Evolutionary conservation across 306 rosid species (phyloP), one percentile per base, ranked within the genome.

Genomic region (Inga laurina): DNA sequence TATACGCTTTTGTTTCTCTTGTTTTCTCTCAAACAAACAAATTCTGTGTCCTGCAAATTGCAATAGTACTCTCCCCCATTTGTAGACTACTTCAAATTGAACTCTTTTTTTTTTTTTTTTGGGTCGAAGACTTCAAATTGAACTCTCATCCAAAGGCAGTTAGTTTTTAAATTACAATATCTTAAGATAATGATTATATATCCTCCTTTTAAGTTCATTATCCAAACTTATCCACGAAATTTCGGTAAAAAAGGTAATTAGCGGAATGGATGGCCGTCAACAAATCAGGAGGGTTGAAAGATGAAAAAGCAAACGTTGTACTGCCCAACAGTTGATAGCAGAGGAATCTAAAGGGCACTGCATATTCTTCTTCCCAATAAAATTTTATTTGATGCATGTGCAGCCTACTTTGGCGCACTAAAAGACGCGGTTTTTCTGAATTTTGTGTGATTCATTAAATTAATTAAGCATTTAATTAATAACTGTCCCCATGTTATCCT

Each of bases 401-500:
- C 91, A 82, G 51, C 82, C 91, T 79, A 85, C 90, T 85, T 81
- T 81, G 81, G 43, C 84, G 62, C 64, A 27, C 81, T 44, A 39
- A 84, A 84, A 56, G 84, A 83, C 79, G 71, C 78, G 59, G 80
- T 82, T 72, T 34, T 72, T 35, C 90, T 80, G 84, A 77, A 78
- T 77, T 79, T 56, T 80, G 77, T 82, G 84, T 72, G 59, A 44
- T 59, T 84, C 59, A 34, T 78, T 32, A 34, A 57, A 81, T 78
- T 72, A 82, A 79, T 79, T 83, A 75, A 81, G 67, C 32, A 79
- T 0, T 32, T 64, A 30, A 64, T 62, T 22, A 59, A 2, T 83
- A 61, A 74, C 85, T 41, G 35, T 34, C 19, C 44, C 93, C 95
- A 90, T 79, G 95, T 90, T 90, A 88, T 78, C 84, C 83, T 78